Evolutionary conservation across 1,284 basidiomycete species (phyloP).

Genomic region (Leccinum holopus): DNA sequence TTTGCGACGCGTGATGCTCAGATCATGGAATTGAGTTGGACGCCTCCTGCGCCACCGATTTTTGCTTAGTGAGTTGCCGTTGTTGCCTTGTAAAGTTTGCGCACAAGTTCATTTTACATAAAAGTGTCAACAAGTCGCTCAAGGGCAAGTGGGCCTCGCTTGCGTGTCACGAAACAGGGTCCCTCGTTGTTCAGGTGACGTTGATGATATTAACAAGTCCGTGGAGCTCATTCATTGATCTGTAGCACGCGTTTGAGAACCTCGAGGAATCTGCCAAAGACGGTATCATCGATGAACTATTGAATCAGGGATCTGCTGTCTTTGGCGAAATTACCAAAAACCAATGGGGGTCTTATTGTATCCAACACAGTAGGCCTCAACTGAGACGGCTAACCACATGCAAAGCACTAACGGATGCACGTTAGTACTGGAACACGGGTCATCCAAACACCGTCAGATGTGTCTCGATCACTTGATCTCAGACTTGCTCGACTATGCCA

Average conservation of each 20-base stretch:
- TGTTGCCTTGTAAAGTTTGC: neutral
- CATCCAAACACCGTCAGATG: conserved; percentile 65
- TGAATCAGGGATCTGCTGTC: conserved; percentile 63
- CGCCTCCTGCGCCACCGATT: conserved; percentile 76
- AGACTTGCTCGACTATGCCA: conserved; percentile 72
- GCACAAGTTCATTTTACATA: conserved; percentile 7
- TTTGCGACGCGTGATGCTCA: conserved; percentile 27
- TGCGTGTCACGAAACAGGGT: conserved; percentile 85
- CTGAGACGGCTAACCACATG: neutral
- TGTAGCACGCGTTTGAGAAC: conserved; percentile 82
- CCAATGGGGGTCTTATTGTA: conserved; percentile 82
- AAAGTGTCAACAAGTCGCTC: conserved; percentile 76
- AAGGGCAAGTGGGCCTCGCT: conserved; percentile 83
- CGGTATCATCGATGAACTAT: conserved; percentile 74
- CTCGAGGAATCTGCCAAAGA: conserved; percentile 78
- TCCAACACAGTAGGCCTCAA: conserved; percentile 68
- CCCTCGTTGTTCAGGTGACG: conserved; percentile 73
- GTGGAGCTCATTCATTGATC: conserved; percentile 9
- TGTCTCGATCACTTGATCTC: conserved; percentile 70
- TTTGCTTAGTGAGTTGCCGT: conserved; percentile 65
- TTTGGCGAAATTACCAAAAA: conserved; percentile 79
- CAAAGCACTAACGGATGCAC: conserved; percentile 6
- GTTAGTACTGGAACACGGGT: conserved; percentile 70
- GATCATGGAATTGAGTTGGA: conserved; percentile 86
- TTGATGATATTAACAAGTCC: neutral